These are phyloP conservation scores for Bassia scoparia DNA, from an alignment of 148 eudicot genomes.

Conservation along the genomic window DNA sequence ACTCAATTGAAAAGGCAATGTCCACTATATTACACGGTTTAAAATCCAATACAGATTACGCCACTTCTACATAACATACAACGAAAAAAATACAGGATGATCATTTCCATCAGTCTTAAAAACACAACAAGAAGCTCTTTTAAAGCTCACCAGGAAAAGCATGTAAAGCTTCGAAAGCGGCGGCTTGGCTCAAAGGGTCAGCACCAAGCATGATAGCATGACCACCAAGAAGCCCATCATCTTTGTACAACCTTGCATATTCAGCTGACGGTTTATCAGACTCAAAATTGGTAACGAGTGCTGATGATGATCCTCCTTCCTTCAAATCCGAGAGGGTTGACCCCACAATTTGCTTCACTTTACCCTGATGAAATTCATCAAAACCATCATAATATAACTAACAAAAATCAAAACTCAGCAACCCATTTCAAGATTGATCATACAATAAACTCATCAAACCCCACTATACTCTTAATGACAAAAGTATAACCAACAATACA, in stretches of 20 bases:
- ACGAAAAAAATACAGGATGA: neutral
- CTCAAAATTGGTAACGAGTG: constrained; percentile 67
- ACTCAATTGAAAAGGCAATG: neutral
- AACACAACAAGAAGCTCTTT: neutral
- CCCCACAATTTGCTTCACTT: constrained; percentile 92
- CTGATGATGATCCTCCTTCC: constrained; percentile 35
- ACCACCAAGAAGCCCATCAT: constrained; percentile 79
- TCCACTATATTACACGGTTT: neutral
- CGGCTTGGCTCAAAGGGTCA: constrained; percentile 66
- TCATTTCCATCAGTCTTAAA: neutral
- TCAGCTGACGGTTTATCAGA: constrained; percentile 81
- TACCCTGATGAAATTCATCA: constrained; percentile 50
- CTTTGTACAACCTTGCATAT: constrained; percentile 69
- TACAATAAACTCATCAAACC: neutral
- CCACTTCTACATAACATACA: neutral
- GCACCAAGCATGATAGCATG: constrained; percentile 91
- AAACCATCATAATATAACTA: neutral
- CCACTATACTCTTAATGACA: neutral
- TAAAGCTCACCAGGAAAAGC: constrained; percentile 66
- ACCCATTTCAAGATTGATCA: neutral
- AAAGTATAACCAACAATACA: neutral
- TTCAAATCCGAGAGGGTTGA: constrained; percentile 74
- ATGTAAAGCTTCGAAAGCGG: constrained; percentile 64
- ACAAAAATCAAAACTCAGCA: neutral
- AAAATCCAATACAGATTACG: neutral